Evolutionary conservation across 2,329 filamentous ascomycete species (phyloP).

Genomic region (Epichloe sp.): DNA sequence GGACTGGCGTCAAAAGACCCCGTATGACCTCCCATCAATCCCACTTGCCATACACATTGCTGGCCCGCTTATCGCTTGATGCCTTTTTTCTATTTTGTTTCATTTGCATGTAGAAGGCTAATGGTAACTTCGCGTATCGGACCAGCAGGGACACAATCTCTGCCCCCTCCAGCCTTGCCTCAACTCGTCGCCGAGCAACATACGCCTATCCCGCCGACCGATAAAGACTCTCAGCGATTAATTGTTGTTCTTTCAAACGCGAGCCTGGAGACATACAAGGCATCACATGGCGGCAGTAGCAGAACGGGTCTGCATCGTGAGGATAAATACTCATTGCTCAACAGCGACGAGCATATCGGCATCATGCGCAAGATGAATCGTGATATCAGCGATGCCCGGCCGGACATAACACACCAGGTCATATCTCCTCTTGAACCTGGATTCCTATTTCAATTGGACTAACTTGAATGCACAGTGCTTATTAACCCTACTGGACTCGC

Average conservation of each 20-base stretch:
- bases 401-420: slow-evolving; percentile 98
- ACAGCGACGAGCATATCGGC: slow-evolving; percentile 98
- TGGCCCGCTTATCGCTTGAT: background rate
- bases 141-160: slow-evolving; percentile 70
- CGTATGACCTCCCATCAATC: slow-evolving; percentile 19
- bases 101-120: background rate
- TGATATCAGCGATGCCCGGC: slow-evolving; percentile 93
- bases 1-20: slow-evolving; percentile 29
- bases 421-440: slow-evolving; percentile 8
- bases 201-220: slow-evolving; percentile 64
- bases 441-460: slow-evolving; percentile 24
- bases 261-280: slow-evolving; percentile 94
- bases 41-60: background rate
- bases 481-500: slow-evolving; percentile 90
- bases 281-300: slow-evolving; percentile 57
- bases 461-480: slow-evolving; percentile 56
- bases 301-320: slow-evolving; percentile 57
- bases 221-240: slow-evolving; percentile 82
- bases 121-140: background rate
- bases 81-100: background rate
- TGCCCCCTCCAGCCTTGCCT: slow-evolving; percentile 85
- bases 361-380: slow-evolving; percentile 99
- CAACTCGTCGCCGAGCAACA: slow-evolving; percentile 91
- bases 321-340: slow-evolving; percentile 93
- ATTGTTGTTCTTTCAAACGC: slow-evolving; percentile 97